These are phyloP conservation scores for Schoenoplectus triqueter DNA, from an alignment of 202 grass and related monocot species.

Conservation along the genomic window DNA sequence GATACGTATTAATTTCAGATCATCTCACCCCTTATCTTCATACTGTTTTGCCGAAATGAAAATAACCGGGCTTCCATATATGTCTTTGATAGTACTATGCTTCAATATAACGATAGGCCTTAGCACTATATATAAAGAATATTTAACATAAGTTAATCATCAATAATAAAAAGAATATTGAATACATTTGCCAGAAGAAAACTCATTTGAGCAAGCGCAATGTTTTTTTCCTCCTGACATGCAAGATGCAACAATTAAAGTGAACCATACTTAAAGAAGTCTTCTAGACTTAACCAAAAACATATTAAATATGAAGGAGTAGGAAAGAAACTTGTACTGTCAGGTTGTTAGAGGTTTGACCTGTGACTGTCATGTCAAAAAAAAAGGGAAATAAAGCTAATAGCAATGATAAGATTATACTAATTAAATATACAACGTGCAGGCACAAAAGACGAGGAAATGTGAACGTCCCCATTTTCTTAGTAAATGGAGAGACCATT, in stretches of 20 bases:
- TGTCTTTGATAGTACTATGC: background rate
- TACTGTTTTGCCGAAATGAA: no score
- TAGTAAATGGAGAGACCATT: background rate
- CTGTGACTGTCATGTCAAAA: slow-evolving; percentile 49
- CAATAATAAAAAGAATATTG: background rate
- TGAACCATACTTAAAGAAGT: slow-evolving; percentile 36
- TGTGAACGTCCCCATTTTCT: background rate
- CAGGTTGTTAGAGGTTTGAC: slow-evolving; percentile 70
- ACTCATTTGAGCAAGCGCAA: slow-evolving; percentile 24
- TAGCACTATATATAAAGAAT: background rate
- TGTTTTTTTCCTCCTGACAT: slow-evolving; percentile 26
- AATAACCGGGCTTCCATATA: background rate
- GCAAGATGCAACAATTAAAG: slow-evolving; percentile 23
- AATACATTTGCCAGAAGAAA: background rate
- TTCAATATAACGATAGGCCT: background rate
- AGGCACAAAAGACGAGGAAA: slow-evolving; percentile 18
- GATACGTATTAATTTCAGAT: no score
- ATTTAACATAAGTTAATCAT: background rate
- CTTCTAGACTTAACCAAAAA: slow-evolving; percentile 39
- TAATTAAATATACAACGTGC: slow-evolving; percentile 18
- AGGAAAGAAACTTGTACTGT: slow-evolving; percentile 61
- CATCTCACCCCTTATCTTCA: no score
- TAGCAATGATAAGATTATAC: slow-evolving; percentile 39
- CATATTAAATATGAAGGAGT: slow-evolving; percentile 42
- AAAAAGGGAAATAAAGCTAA: slow-evolving; percentile 48